Evolutionary conservation across 352 stramenopile species (phyloP).

Genomic region (Phytophthora pinifolia): DNA sequence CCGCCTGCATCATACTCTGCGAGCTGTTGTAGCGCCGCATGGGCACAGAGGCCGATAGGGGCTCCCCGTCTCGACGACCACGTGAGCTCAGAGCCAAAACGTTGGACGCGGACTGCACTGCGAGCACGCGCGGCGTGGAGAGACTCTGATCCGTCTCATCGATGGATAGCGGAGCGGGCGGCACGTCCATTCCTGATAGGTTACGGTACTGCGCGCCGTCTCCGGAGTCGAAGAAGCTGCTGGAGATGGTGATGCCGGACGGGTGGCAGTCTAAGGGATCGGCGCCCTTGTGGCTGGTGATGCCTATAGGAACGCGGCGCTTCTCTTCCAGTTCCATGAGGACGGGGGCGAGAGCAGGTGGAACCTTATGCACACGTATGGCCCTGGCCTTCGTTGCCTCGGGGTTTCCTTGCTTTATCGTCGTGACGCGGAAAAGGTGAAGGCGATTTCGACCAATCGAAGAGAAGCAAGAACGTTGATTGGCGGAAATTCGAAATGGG

Average conservation of each 20-base stretch:
- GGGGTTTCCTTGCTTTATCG: conserved; percentile 12
- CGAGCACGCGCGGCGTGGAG: conserved; percentile 7
- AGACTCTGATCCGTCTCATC: conserved; percentile 15
- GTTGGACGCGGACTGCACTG: conserved; percentile 31
- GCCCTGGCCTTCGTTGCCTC: conserved; percentile 12
- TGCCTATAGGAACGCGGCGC: background rate
- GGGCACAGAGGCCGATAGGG: conserved; percentile 24
- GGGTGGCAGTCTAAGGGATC: conserved; percentile 19
- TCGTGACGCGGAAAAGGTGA: conserved; percentile 12
- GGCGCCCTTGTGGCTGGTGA: conserved; percentile 3
- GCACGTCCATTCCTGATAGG: conserved; percentile 8
- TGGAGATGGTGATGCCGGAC: conserved; percentile 21
- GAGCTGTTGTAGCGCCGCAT: conserved; percentile 38
- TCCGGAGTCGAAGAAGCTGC: conserved; percentile 29
- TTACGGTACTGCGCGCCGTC: conserved; percentile 18
- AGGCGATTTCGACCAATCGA: background rate
- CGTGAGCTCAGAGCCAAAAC: conserved; percentile 30
- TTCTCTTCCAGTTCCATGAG: conserved; percentile 24
- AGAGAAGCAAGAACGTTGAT: background rate
- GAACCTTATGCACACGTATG: background rate
- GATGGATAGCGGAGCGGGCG: conserved; percentile 18
- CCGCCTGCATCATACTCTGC: conserved; percentile 25
- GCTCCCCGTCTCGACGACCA: conserved; percentile 11
- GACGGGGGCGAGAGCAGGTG: background rate
- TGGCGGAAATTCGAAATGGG: background rate